phyloP scores from a whole-genome alignment of 2,329 filamentous ascomycete genomes.

The Alternaria arbusti region DNA sequence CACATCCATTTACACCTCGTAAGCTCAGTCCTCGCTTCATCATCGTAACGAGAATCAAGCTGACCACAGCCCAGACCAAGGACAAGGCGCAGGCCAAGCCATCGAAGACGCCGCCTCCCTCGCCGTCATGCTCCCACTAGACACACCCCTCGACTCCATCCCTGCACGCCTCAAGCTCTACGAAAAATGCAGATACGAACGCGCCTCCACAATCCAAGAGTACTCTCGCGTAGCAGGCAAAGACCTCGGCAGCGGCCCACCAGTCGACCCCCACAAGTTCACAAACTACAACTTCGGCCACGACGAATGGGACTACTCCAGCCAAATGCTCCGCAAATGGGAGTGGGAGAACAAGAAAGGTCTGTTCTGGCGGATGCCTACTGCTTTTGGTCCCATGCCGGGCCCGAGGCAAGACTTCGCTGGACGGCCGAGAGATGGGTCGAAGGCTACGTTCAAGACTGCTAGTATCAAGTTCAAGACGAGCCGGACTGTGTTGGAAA shows the following conservation, averaged over 20 bases:
- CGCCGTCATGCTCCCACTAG: constrained; percentile 60
- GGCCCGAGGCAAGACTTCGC: constrained; percentile 46
- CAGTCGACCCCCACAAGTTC: constrained; percentile 47
- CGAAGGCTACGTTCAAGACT: constrained; percentile 44
- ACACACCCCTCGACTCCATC: constrained; percentile 55
- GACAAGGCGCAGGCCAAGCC: constrained; percentile 67
- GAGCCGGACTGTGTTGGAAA: constrained; percentile 50
- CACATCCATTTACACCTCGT: constrained; percentile 71
- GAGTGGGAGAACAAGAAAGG: constrained; percentile 52
- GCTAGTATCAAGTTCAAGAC: constrained; percentile 51
- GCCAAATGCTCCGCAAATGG: constrained; percentile 59
- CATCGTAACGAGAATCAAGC: background rate
- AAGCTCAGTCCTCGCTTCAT: constrained; percentile 24
- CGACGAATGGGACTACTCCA: constrained; percentile 64
- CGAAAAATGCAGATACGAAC: constrained; percentile 62
- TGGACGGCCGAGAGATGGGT: constrained; percentile 30
- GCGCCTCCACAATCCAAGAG: constrained; percentile 65
- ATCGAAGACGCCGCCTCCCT: constrained; percentile 72
- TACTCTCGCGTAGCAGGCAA: constrained; percentile 61
- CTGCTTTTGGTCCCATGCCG: constrained; percentile 50
- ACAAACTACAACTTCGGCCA: constrained; percentile 63
- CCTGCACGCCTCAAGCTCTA: constrained; percentile 65
- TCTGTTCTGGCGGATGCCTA: constrained; percentile 53
- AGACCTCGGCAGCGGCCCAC: constrained; percentile 51
- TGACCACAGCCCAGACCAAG: constrained; percentile 53